phyloP scores from a whole-genome alignment of 345 rosid genomes.

The Lenwebbia sp. region DNA sequence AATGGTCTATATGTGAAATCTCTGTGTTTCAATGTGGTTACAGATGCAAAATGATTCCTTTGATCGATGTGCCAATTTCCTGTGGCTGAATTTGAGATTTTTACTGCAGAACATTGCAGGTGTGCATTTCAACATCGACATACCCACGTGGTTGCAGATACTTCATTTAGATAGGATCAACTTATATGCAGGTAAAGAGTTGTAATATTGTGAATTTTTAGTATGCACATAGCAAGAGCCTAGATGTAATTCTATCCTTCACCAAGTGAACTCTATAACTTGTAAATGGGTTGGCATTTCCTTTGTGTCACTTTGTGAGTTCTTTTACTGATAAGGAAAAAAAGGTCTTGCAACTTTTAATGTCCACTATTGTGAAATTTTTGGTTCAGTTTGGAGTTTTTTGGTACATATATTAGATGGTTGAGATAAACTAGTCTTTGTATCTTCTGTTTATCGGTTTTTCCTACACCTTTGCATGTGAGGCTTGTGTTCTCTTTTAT shows the following conservation, averaged over 20 bases:
- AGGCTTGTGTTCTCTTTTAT: background rate
- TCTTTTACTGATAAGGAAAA: background rate
- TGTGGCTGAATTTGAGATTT: slow-evolving; percentile 18
- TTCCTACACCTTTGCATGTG: background rate
- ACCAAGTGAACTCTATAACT: background rate
- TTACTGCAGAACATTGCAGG: slow-evolving; percentile 70
- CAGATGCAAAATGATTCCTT: background rate
- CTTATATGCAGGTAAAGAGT: slow-evolving; percentile 61
- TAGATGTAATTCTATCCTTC: background rate
- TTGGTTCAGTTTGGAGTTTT: background rate
- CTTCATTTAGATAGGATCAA: slow-evolving; percentile 67
- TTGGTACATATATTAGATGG: background rate
- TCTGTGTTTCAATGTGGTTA: background rate
- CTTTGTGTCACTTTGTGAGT: background rate
- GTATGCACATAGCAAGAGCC: background rate
- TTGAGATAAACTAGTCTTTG: background rate
- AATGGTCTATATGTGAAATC: background rate
- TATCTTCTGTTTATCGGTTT: background rate
- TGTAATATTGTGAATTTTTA: background rate
- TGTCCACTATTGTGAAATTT: background rate
- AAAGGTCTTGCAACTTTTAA: background rate
- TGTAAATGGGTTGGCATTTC: background rate
- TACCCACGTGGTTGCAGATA: slow-evolving; percentile 65
- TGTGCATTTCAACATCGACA: slow-evolving; percentile 58
- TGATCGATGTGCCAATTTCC: background rate